Conservation (phyloP, 495 filamentous ascomycete species). For the Schizothecium vesticola region DNA sequence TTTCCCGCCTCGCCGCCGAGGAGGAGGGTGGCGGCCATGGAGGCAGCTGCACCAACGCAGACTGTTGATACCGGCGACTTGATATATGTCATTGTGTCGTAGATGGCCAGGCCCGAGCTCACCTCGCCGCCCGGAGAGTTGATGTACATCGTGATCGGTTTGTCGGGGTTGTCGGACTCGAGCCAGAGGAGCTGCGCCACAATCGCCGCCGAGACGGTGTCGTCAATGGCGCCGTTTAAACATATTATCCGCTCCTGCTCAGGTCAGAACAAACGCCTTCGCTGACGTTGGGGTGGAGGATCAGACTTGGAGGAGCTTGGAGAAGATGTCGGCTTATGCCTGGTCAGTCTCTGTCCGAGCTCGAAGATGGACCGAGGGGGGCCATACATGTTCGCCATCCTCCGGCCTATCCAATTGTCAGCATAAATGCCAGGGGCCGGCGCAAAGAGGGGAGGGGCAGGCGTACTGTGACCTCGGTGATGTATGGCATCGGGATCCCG, state of each 20-base stretch:
- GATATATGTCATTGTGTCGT: slow-evolving; percentile 99
- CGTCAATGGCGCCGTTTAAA: slow-evolving; percentile 88
- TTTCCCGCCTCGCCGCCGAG: slow-evolving; percentile 81
- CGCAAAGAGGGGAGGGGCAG: background rate
- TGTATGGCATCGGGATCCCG: slow-evolving; percentile 64
- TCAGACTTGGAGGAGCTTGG: slow-evolving; percentile 64
- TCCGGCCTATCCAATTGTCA: slow-evolving; percentile 59
- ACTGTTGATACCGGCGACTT: slow-evolving; percentile 86
- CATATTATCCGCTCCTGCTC: slow-evolving; percentile 86
- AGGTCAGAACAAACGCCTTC: slow-evolving; percentile 11
- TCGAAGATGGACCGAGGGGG: slow-evolving; percentile 11
- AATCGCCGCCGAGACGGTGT: slow-evolving; percentile 79
- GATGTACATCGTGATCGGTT: slow-evolving; percentile 95
- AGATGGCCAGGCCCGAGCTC: slow-evolving; percentile 90
- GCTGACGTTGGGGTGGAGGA: background rate
- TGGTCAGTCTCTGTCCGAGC: slow-evolving; percentile 15
- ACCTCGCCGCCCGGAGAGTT: slow-evolving; percentile 96
- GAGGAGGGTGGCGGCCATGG: slow-evolving; percentile 87
- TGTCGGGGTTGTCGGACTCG: slow-evolving; percentile 90
- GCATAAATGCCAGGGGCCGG: slow-evolving; percentile 15
- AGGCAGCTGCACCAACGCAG: slow-evolving; percentile 89
- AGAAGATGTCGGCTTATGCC: slow-evolving; percentile 72
- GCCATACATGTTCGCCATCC: slow-evolving; percentile 85
- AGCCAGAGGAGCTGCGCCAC: slow-evolving; percentile 96
- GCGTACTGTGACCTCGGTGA: slow-evolving; percentile 78